Evolutionary conservation across 106 monocot genomes (phyloP).

Genomic region (Platanthera guangdongensis): DNA sequence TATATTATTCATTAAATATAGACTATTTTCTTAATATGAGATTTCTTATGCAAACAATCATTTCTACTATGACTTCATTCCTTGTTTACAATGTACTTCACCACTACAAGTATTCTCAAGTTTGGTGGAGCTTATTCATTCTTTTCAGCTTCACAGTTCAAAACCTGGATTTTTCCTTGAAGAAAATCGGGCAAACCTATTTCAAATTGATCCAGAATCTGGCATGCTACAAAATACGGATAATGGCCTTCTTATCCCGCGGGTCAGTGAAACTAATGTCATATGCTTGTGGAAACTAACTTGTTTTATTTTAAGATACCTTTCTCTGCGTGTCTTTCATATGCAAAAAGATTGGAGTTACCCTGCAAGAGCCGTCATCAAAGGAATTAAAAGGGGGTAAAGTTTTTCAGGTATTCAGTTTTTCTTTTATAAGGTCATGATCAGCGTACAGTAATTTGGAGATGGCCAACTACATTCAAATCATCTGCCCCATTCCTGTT

Average conservation of each 20-base stretch:
- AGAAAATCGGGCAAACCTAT: slow-evolving; percentile 65
- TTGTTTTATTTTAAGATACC: neutral
- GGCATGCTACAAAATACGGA: slow-evolving; percentile 76
- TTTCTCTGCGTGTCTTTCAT: slow-evolving; percentile 5
- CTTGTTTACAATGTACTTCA: neutral
- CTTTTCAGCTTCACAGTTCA: slow-evolving; percentile 31
- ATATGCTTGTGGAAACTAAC: slow-evolving; percentile 1
- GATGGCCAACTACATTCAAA: too few relatives aligned
- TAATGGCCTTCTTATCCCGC: slow-evolving; percentile 59
- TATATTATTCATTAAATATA: too few relatives aligned
- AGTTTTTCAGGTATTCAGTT: slow-evolving; percentile 77
- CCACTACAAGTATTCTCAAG: neutral
- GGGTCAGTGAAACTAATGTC: slow-evolving; percentile 29
- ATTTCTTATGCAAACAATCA: too few relatives aligned
- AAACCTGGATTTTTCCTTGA: slow-evolving; percentile 94
- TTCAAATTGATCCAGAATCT: slow-evolving; percentile 71
- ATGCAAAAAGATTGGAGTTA: slow-evolving; percentile 55
- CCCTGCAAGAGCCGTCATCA: slow-evolving; percentile 35
- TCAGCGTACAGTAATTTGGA: neutral
- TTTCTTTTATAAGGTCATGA: neutral
- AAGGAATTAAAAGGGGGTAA: slow-evolving; percentile 37
- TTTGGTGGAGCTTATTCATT: slow-evolving; percentile 1
- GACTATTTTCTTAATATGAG: too few relatives aligned
- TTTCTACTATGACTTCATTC: neutral
- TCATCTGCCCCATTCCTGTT: too few relatives aligned